Evolutionary conservation across 192 early-diverging fungal genomes (phyloP).

Genomic region (Hyaloraphidium curvatum): DNA sequence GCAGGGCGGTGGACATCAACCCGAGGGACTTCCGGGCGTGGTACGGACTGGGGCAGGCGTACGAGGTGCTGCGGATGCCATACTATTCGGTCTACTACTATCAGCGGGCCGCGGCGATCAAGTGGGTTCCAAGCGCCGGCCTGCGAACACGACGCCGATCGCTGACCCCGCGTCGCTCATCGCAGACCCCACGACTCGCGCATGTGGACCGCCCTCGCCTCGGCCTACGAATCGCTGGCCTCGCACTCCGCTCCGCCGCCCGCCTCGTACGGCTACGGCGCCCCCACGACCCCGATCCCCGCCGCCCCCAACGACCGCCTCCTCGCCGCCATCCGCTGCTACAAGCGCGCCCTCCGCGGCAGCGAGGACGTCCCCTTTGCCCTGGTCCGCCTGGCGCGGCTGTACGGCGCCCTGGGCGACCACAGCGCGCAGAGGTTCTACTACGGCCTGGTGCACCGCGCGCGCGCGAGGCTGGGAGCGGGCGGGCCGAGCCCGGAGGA

Average conservation of each 20-base stretch:
- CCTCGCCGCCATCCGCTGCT: slow-evolving; percentile 48
- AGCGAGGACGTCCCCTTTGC: slow-evolving; percentile 37
- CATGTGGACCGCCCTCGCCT: slow-evolving; percentile 66
- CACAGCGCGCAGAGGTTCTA: slow-evolving; percentile 31
- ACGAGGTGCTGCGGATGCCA: slow-evolving; percentile 66
- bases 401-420: slow-evolving; percentile 36
- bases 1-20: slow-evolving; percentile 61
- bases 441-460: slow-evolving; percentile 26
- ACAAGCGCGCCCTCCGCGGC: slow-evolving; percentile 45
- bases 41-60: slow-evolving; percentile 79
- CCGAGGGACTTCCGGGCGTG: slow-evolving; percentile 71
- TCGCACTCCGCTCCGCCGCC: too few species aligned
- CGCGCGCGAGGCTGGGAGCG: slow-evolving; percentile 15
- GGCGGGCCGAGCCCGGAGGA: slow-evolving; percentile 9
- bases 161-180: slow-evolving; percentile 1
- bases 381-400: slow-evolving; percentile 29
- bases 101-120: slow-evolving; percentile 42
- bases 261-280: too few species aligned
- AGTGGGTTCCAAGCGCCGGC: slow-evolving; percentile 11
- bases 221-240: slow-evolving; percentile 39
- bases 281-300: too few species aligned
- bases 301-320: too few species aligned
- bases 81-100: slow-evolving; percentile 70
- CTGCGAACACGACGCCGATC: not conserved
- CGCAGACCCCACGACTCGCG: slow-evolving; percentile 56